Conservation (phyloP, 225 moss, liverwort and hornwort species). For the Straminergon stramineum region DNA sequence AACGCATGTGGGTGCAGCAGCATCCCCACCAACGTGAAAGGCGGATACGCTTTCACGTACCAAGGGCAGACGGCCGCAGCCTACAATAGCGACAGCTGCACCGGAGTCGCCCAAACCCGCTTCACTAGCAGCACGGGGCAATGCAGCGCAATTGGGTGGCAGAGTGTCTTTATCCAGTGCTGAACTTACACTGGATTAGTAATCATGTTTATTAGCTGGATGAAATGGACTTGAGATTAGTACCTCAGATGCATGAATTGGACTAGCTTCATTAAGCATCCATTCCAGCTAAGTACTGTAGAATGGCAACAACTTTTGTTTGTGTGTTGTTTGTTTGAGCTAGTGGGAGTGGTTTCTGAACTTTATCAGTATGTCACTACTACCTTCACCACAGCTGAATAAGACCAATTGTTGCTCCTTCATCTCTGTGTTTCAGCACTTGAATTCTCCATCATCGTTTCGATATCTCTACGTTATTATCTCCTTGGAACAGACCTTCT, state of each 20-base stretch:
- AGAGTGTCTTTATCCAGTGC: conserved; percentile 11
- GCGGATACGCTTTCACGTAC: not conserved
- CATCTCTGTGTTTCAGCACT: not conserved
- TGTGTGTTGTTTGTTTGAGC: too few species aligned
- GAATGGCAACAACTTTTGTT: not conserved
- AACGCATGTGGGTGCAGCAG: not conserved
- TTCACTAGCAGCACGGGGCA: not conserved
- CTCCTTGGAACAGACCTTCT: not conserved
- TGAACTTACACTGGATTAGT: not conserved
- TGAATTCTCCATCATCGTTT: not conserved
- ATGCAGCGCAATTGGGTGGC: not conserved
- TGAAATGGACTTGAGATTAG: not conserved
- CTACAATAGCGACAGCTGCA: not conserved
- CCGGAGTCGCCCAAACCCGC: not conserved
- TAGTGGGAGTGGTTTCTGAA: too few species aligned
- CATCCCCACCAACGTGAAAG: not conserved
- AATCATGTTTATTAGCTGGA: not conserved
- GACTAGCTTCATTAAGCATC: too few species aligned
- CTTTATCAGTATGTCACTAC: not conserved
- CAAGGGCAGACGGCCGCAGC: not conserved
- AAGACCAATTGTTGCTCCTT: not conserved
- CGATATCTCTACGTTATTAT: too few species aligned
- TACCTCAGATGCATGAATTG: not conserved
- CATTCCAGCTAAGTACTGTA: not conserved
- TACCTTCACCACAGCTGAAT: not conserved